Base-by-base conservation (phyloP, 768 basidiomycete genomes). In the Mycena olivaceomarginata region DNA sequence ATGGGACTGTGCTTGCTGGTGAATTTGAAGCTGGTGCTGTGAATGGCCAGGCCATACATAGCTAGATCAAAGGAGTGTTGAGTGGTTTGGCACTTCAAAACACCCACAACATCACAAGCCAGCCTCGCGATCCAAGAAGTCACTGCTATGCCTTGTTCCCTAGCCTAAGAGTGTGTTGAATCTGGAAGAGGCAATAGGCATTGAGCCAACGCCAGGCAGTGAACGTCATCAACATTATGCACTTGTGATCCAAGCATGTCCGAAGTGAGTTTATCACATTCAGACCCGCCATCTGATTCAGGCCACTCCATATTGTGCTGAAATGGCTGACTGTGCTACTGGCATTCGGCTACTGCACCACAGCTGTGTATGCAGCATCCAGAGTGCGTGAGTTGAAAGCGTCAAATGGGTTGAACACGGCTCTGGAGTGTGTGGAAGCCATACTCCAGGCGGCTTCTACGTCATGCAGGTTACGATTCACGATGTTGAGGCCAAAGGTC, bases 141-240 rank as follows among this genome's bases (percentile, higher is more conserved):
- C 0, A 31, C 18, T 6, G 11, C 7, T 31, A 46, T 20, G 4
- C 16, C 10, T 15, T 7, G 15, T 4, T 10, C 16, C 18, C 9
- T 37, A 15, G 43, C 37, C 10, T 4, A 2, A 67, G 18, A 13
- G 72, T 65, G 22, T 43, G 12, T 9, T 8, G 41, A 7, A 74
- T 67, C 31, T 40, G 11, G 9, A 5, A 1, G 2, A 62, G 71
- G 22, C 71, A 72, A 31, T 65, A 72, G 12, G 31, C 62, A 40
- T 68, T 53, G 0, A 74, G 65, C 72, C 72, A 74, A 13, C 65
- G 51, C 72, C 66, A 74, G 1, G 72, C 72, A 31, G 46, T 59
- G 65, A 22, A 74, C 1, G 41, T 67, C 15, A 65, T 74, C 18
- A 74, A 41, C 72, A 74, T 74, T 16, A 74, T 74, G 15, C 59